These are phyloP conservation scores for Lentinula novae-zelandiae DNA, from an alignment of 1,284 basidiomycete species.

Conservation along the genomic window DNA sequence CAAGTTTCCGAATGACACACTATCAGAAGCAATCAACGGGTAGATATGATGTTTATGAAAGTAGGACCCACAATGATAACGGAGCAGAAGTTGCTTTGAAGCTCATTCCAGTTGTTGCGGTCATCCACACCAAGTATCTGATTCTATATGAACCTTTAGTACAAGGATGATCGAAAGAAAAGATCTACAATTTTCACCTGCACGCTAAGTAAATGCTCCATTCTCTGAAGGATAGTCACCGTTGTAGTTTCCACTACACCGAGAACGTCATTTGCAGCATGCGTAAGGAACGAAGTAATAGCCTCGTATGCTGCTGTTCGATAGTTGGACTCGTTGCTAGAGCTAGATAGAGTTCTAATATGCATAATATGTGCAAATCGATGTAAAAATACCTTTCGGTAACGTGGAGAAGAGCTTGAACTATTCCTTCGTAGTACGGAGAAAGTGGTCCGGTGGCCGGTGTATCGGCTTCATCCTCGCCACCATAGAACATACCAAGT, in stretches of 20 bases:
- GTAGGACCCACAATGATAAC: conserved; percentile 71
- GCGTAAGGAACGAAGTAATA: conserved; percentile 81
- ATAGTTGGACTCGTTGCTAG: conserved; percentile 88
- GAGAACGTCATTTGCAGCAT: conserved; percentile 81
- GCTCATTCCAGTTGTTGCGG: conserved; percentile 98
- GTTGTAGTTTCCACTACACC: conserved; percentile 82
- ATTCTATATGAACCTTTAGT: conserved; percentile 45
- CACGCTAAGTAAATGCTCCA: conserved; percentile 85
- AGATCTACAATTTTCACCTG: conserved; percentile 46
- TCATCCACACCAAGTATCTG: conserved; percentile 96
- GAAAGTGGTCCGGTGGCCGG: conserved; percentile 66
- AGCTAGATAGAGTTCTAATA: conserved; percentile 38
- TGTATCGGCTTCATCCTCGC: conserved; percentile 44
- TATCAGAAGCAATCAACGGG: conserved; percentile 27
- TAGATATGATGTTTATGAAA: neutral
- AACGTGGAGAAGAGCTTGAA: conserved; percentile 77
- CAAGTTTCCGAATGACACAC: conserved; percentile 84
- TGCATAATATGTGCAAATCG: conserved; percentile 5
- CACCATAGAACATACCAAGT: conserved; percentile 58
- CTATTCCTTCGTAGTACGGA: conserved; percentile 86
- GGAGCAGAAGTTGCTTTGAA: conserved; percentile 94
- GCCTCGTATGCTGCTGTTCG: conserved; percentile 97
- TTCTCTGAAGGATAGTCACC: conserved; percentile 80
- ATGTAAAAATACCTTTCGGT: conserved; percentile 67
- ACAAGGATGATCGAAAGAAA: neutral